These are phyloP conservation scores for Neurospora africana DNA, from an alignment of 495 filamentous ascomycete species.

Conservation along the genomic window DNA sequence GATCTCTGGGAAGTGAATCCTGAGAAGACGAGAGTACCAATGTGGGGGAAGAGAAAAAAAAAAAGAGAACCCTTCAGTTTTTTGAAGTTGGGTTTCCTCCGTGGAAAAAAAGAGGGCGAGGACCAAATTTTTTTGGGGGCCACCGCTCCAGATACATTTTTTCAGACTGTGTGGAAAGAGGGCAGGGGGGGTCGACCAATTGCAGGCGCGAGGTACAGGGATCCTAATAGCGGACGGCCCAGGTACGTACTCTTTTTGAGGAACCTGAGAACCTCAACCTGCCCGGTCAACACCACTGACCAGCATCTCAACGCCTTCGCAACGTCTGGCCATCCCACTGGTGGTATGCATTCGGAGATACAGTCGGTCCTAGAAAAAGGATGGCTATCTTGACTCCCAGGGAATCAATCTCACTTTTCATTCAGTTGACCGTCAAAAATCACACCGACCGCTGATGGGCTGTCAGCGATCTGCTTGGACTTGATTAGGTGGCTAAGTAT, in stretches of 20 bases:
- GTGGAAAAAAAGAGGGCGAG: slow-evolving; percentile 25
- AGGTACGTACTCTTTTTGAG: background rate
- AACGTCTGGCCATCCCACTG: background rate
- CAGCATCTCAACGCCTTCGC: background rate
- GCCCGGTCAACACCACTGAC: background rate
- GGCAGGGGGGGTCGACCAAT: background rate
- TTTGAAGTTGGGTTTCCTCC: slow-evolving; percentile 19
- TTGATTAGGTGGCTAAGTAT: background rate
- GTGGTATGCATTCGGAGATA: background rate
- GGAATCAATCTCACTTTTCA: background rate
- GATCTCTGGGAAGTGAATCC: slow-evolving; percentile 20
- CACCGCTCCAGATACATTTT: slow-evolving; percentile 4
- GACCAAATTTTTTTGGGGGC: slow-evolving; percentile 26
- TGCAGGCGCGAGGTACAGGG: background rate
- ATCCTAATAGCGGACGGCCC: background rate
- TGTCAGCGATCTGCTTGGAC: background rate
- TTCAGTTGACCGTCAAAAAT: background rate
- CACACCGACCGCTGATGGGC: background rate
- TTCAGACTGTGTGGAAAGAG: background rate
- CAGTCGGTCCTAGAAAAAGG: background rate
- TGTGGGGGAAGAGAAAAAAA: slow-evolving; percentile 18
- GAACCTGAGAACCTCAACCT: background rate
- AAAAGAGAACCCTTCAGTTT: slow-evolving; percentile 15
- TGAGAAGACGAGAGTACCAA: slow-evolving; percentile 20
- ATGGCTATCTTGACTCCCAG: background rate